These are phyloP conservation scores for Ceratocystis huliohia DNA, from an alignment of 2,329 filamentous ascomycete genomes.

Conservation along the genomic window DNA sequence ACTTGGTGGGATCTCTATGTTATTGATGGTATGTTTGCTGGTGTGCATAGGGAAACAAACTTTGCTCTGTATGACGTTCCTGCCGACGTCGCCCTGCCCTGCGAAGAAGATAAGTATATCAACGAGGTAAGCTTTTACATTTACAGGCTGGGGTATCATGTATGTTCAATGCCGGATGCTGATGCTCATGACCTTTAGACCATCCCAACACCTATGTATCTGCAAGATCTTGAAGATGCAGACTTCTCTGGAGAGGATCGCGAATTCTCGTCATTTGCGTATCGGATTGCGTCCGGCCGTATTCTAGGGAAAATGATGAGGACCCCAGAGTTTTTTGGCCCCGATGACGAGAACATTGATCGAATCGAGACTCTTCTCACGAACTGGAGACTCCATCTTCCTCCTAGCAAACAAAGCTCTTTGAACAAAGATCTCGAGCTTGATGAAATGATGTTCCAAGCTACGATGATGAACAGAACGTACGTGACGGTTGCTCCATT, in stretches of 20 bases:
- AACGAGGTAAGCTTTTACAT: conserved; percentile 37
- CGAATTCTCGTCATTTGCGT: conserved; percentile 71
- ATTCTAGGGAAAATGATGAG: conserved; percentile 66
- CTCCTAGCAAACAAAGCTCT: conserved; percentile 55
- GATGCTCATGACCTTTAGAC: conserved; percentile 30
- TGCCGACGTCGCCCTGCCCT: conserved; percentile 61
- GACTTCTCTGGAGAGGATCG: conserved; percentile 60
- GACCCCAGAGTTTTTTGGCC: conserved; percentile 38
- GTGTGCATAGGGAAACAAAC: conserved; percentile 59
- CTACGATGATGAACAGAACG: conserved; percentile 62
- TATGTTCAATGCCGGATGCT: neutral
- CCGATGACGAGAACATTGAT: conserved; percentile 41
- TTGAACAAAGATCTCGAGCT: conserved; percentile 56
- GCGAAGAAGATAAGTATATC: conserved; percentile 64
- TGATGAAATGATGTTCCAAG: conserved; percentile 87
- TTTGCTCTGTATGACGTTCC: conserved; percentile 56
- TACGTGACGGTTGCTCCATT: conserved; percentile 26
- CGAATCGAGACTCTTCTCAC: conserved; percentile 42
- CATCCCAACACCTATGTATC: conserved; percentile 46
- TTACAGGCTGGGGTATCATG: neutral
- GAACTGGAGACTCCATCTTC: conserved; percentile 72
- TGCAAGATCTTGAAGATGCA: conserved; percentile 63
- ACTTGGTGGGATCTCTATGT: conserved; percentile 84
- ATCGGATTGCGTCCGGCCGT: conserved; percentile 67
- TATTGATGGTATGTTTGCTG: conserved; percentile 74